These are phyloP conservation scores for Cinchona pubescens DNA, from an alignment of 257 asterid species.

Conservation along the genomic window DNA sequence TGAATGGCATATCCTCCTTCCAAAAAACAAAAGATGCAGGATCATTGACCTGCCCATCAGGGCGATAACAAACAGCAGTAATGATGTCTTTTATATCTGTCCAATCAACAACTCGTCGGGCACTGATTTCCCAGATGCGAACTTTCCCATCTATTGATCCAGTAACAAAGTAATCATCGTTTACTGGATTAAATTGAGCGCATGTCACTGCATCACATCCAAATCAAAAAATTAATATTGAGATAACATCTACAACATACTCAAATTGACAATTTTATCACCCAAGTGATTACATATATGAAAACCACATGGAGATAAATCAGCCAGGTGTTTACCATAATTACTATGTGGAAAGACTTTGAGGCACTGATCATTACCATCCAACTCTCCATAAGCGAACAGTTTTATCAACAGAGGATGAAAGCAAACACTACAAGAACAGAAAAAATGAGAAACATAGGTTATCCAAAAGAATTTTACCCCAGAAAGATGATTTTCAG, in stretches of 20 bases:
- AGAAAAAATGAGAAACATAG: constrained; percentile 9
- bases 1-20: neutral
- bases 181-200: constrained; percentile 70
- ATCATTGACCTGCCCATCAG: constrained; percentile 74
- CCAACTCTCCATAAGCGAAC: constrained; percentile 94
- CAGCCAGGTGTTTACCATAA: constrained; percentile 53
- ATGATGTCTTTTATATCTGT: constrained; percentile 74
- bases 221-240: neutral
- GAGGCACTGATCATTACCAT: constrained; percentile 62
- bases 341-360: constrained; percentile 69
- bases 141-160: constrained; percentile 96
- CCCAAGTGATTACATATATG: neutral
- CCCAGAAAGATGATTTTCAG: neutral
- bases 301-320: neutral
- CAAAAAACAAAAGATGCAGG: neutral
- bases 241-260: neutral
- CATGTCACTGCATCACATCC: constrained; percentile 70
- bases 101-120: constrained; percentile 85
- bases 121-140: constrained; percentile 69
- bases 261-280: neutral
- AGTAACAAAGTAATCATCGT: constrained; percentile 74
- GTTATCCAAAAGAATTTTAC: neutral
- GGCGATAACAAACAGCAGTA: constrained; percentile 78
- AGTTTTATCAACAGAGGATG: constrained; percentile 84
- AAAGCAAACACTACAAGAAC: constrained; percentile 63